Base-by-base conservation (phyloP, 805 yeast species). In the Spathaspora arborariae region DNA sequence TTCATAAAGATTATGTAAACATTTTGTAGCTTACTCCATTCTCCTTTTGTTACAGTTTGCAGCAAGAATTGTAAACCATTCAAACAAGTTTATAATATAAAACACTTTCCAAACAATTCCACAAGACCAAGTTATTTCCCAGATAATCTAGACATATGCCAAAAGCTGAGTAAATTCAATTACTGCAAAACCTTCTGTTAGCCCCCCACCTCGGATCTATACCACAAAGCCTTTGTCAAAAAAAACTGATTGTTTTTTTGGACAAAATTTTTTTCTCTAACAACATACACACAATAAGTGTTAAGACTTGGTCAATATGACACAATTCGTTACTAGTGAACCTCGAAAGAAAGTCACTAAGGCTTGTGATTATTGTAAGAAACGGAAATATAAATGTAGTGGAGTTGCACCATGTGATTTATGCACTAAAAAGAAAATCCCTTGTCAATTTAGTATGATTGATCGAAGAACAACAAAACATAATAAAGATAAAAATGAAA, bases 321-420 rank as follows among this genome's bases (percentile, higher is more conserved):
- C 44, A 5, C 37, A 41, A n/a, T 33, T 33, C 6, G 44, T 41
- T 13, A 40, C 35, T 19, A n/a, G 15, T 13, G 42, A 40, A 13
- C 35, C 42, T 34, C 45, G 49, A 19, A 70, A 72, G 53, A 73
- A 75, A 47, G 75, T 73, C 18, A 70, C 78, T 1, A 63, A 67
- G 48, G 80, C 80, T 7, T 75, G 80, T 50, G 78, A 75, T 50
- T 58, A 59, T 44, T 75, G 79, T 59, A 73, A 72, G 57, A 65
- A 63, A 42, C 54, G 78, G 35, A 75, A 75, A 50, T 50, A 34
- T 51, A 49, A 56, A 51, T 51, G 58, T 45, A 44, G 45, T 34
- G 54, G 70, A 55, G 43, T 57, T 52, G 51, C 72, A 63, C 75
- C 76, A 1, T 68, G 76, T 51, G 56, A 56, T 10, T 52, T 66